Base-by-base conservation (phyloP, 371 early-diverging fungal genomes). In the Apophysomyces elegans region DNA sequence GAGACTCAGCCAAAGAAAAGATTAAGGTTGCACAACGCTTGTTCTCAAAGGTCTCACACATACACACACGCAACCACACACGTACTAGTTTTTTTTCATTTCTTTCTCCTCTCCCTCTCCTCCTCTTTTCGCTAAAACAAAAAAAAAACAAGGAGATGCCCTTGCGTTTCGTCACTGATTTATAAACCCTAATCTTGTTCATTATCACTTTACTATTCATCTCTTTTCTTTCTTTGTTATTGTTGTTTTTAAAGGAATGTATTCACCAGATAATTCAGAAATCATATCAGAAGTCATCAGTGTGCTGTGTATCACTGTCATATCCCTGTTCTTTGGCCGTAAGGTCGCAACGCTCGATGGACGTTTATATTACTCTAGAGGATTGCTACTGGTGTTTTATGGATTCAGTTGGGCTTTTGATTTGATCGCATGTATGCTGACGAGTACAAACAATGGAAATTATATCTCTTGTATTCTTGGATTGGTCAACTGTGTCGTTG, bases 391-490 rank as follows among this genome's bases (percentile, higher is more conserved):
- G 9, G 58, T 69, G 1, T 65, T 80, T 39, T 79, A 77, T 38
- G 56, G 65, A 8, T 35, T 71, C 46, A 71, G 77, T 8, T 80
- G 78, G 76, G 69, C 72, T 1, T 74, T 77, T 58, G 72, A 74
- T 45, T 61, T 84, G 7, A 66, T 72, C n/a, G 65, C 68, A 7
- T 72, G 72, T 56, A 72, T 72, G 72, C 37, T 59, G 5, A 65
- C 59, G 54, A 76, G 76, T 67, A 77, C 78, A 58, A 79, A 82
- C 67, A 76, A 82, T 58, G 75, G 72, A 61, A 82, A 82, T 46
- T 39, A 59, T 1, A 57, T 74, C 21, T 77, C 79, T 0, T 80
- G 78, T 64, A 67, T 62, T 37, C 63, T 78, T 43, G 72, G 78
- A 35, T 65, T 80, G 14, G 75, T 70, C 66, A 68, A 73, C 26